These are phyloP conservation scores for Ceraceosorus guamensis DNA, from an alignment of 1,284 basidiomycete genomes.

Conservation along the genomic window DNA sequence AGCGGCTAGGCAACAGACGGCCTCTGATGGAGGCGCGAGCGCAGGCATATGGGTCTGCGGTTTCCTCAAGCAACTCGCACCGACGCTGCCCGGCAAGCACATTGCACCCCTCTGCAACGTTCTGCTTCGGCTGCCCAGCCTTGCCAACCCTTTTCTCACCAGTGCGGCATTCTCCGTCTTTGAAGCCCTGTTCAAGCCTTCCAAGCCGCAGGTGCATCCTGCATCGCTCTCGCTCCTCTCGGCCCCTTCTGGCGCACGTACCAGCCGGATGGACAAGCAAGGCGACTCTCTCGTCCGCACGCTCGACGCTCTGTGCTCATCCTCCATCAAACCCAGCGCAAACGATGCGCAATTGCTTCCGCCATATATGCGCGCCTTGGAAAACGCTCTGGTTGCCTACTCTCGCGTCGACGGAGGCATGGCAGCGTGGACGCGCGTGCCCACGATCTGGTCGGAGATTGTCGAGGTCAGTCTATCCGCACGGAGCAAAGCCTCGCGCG, in stretches of 20 bases:
- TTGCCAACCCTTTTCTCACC: constrained; percentile 44
- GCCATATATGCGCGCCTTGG: constrained; percentile 40
- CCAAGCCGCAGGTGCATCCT: constrained; percentile 11
- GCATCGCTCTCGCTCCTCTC: background rate
- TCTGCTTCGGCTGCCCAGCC: constrained; percentile 34
- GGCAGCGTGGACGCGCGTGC: constrained; percentile 28
- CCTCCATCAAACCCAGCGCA: constrained; percentile 24
- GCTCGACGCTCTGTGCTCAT: constrained; percentile 32
- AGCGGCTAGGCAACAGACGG: constrained; percentile 30
- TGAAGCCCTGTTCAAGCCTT: constrained; percentile 37
- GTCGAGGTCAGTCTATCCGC: constrained; percentile 31
- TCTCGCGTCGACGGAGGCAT: constrained; percentile 27
- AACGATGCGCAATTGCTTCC: constrained; percentile 42
- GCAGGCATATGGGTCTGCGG: constrained; percentile 42
- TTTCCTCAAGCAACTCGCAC: constrained; percentile 35
- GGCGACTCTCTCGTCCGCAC: constrained; percentile 12
- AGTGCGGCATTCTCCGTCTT: constrained; percentile 45
- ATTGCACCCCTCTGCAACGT: constrained; percentile 19
- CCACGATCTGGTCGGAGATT: constrained; percentile 28
- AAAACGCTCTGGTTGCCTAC: constrained; percentile 39
- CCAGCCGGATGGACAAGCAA: background rate
- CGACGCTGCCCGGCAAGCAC: constrained; percentile 24
- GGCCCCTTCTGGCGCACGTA: background rate
- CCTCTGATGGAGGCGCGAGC: constrained; percentile 31
- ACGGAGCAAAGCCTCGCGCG: constrained; percentile 36